Evolutionary conservation across 2,329 filamentous ascomycete species (phyloP), one percentile per base, ranked within the genome.

Genomic region (Tympanopsis confertula): DNA sequence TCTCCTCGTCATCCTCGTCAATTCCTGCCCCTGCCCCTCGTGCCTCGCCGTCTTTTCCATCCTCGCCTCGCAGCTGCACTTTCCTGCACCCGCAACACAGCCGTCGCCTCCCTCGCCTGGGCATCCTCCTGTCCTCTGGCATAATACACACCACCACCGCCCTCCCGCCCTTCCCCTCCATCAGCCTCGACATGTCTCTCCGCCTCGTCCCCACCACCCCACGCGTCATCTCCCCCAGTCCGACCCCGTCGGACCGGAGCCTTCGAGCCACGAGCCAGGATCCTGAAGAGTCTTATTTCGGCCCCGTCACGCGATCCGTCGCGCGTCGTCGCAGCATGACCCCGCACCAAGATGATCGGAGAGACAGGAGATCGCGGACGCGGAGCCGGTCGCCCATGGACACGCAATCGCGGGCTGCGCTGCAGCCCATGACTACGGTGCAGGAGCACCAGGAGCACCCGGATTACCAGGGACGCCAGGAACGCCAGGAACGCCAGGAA

Each of bases 141-240:
- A 7, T 26, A 7, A 7, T 26, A 7, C n/a, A 26, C 22, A n/a
- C 22, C n/a, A n/a, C 22, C 22, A 26, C 22, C 22, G 7, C 22
- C 7, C 22, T 26, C 7, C 38, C 55, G 51, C 36, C 40, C 52
- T 14, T 49, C 53, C 38, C 36, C 41, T 37, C 36, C 43, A 39
- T 42, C 52, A 40, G 41, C 45, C 37, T n/a, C n/a, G n/a, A n/a
- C n/a, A 75, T 79, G 64, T 67, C 73, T 39, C 54, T 65, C 42
- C 66, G 63, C 45, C 64, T 67, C 47, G 66, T 91, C 41, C 87
- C 88, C 40, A 72, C 73, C 40, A 91, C 82, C 40, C 87, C 87
- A 51, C 81, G 86, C 52, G 84, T 95, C 48, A 93, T 91, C 48
- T 93, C 86, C 12, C 87, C 88, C 29, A 91, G 86, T 39, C 87